These are phyloP conservation scores for Suillus lakei DNA, from an alignment of 768 basidiomycete genomes.

Conservation along the genomic window DNA sequence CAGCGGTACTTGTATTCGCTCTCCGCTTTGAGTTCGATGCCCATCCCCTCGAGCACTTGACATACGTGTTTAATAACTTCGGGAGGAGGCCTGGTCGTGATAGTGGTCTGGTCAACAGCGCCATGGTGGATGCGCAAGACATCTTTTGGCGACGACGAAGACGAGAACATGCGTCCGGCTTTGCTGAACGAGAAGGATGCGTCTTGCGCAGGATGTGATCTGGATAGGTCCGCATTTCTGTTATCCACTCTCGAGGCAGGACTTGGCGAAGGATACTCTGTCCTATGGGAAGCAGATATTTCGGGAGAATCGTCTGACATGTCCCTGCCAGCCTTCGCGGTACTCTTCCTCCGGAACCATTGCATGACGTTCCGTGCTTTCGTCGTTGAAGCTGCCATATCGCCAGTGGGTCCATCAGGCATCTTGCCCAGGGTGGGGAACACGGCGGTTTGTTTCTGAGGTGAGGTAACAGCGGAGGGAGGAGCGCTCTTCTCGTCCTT, in stretches of 20 bases:
- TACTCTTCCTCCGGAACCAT: slow-evolving; percentile 89
- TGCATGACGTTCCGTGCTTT: slow-evolving; percentile 97
- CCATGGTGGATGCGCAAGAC: slow-evolving; percentile 87
- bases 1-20: slow-evolving; percentile 92
- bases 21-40: slow-evolving; percentile 86
- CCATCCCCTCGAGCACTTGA: slow-evolving; percentile 84
- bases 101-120: slow-evolving; percentile 86
- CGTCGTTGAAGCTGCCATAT: slow-evolving; percentile 74
- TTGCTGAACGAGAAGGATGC: slow-evolving; percentile 44
- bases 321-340: slow-evolving; percentile 39
- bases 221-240: slow-evolving; percentile 23
- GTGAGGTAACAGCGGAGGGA: slow-evolving; percentile 35
- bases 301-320: slow-evolving; percentile 25
- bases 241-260: slow-evolving; percentile 30
- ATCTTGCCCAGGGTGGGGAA: slow-evolving; percentile 31
- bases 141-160: slow-evolving; percentile 43
- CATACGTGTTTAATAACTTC: slow-evolving; percentile 89
- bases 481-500: slow-evolving; percentile 46
- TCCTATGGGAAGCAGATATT: slow-evolving; percentile 19
- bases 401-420: slow-evolving; percentile 29
- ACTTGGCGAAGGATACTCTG: slow-evolving; percentile 32
- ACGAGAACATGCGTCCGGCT: slow-evolving; percentile 36
- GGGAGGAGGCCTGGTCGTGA: slow-evolving; percentile 83
- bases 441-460: slow-evolving; percentile 28
- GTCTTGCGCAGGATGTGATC: slow-evolving; percentile 28